phyloP scores from a whole-genome alignment of 2,329 filamentous ascomycete genomes.

The Polytolypa hystricis region DNA sequence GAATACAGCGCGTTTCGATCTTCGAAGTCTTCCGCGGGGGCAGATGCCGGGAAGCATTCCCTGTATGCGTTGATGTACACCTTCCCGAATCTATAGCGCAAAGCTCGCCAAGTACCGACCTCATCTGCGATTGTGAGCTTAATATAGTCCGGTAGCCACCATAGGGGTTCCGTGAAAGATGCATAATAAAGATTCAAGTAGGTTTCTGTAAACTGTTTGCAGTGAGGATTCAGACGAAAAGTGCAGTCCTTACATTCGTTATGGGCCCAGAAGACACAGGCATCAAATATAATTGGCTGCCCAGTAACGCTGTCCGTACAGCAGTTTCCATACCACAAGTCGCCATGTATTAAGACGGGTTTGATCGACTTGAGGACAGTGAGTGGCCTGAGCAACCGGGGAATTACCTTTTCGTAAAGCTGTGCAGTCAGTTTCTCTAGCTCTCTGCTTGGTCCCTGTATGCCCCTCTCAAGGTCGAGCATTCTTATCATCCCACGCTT shows the following conservation, averaged over 20 bases:
- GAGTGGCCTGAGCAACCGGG: constrained; percentile 34
- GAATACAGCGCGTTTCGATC: not conserved
- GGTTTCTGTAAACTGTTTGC: not conserved
- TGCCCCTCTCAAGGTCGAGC: constrained; percentile 20
- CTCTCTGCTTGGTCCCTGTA: constrained; percentile 12
- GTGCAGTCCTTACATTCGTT: constrained; percentile 30
- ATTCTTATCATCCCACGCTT: constrained; percentile 22
- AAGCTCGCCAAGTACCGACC: not conserved
- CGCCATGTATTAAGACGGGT: constrained; percentile 36
- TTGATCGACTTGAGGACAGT: constrained; percentile 29
- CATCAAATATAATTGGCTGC: constrained; percentile 27
- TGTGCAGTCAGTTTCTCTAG: constrained; percentile 14
- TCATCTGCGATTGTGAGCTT: too few relatives aligned
- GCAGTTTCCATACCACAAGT: constrained; percentile 34
- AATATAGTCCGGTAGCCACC: not conserved
- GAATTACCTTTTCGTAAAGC: constrained; percentile 35
- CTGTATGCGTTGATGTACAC: not conserved
- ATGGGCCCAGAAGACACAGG: constrained; percentile 29
- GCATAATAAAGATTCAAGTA: too few relatives aligned
- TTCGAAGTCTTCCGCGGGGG: not conserved
- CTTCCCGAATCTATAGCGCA: not conserved
- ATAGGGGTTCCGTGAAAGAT: too few relatives aligned
- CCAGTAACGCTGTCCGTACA: constrained; percentile 22
- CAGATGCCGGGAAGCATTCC: not conserved
- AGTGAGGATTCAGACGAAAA: constrained; percentile 2